A percentile compares a stretch with the other conserved stretches of the same genome.
These are phyloP conservation scores for Teunomyces lycoperdinae DNA, from an alignment of 805 yeast genomes.

Conservation along the genomic window DNA sequence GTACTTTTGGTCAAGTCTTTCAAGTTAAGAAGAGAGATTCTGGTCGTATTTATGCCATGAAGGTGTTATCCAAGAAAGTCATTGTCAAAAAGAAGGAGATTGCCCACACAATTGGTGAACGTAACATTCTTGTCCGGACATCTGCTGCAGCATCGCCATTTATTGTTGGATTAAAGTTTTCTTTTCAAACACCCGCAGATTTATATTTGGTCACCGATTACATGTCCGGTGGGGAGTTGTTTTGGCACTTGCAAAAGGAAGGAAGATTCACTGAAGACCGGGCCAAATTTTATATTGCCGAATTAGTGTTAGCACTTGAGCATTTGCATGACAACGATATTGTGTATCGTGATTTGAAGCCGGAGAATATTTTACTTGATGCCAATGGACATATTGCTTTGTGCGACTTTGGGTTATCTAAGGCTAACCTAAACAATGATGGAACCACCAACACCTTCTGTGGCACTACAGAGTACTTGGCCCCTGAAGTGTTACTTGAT, in stretches of 20 bases:
- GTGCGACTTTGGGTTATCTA: slow-evolving; percentile 95
- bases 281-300: slow-evolving; percentile 96
- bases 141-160: slow-evolving; percentile 87
- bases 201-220: slow-evolving; percentile 92
- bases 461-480: slow-evolving; percentile 97
- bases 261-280: slow-evolving; percentile 91
- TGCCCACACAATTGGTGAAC: slow-evolving; percentile 97
- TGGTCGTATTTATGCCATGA: slow-evolving; percentile 93
- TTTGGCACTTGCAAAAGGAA: slow-evolving; percentile 96
- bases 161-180: slow-evolving; percentile 91
- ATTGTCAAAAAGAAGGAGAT: slow-evolving; percentile 96
- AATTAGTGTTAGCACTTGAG: slow-evolving; percentile 87
- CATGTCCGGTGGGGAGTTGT: slow-evolving; percentile 97
- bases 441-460: slow-evolving; percentile 96
- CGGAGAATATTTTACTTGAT: slow-evolving; percentile 91
- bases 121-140: slow-evolving; percentile 91
- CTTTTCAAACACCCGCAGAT: slow-evolving; percentile 93
- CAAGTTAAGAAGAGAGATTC: slow-evolving; percentile 93
- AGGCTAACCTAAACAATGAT: slow-evolving; percentile 82
- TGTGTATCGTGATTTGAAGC: slow-evolving; percentile 94
- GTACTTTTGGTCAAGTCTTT: slow-evolving; percentile 96
- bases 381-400: slow-evolving; percentile 97
- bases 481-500: slow-evolving; percentile 93
- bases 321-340: slow-evolving; percentile 94
- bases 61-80: slow-evolving; percentile 88